Base-by-base conservation (phyloP, 2,329 filamentous ascomycete species). In the Stagonosporopsis rhizophila region DNA sequence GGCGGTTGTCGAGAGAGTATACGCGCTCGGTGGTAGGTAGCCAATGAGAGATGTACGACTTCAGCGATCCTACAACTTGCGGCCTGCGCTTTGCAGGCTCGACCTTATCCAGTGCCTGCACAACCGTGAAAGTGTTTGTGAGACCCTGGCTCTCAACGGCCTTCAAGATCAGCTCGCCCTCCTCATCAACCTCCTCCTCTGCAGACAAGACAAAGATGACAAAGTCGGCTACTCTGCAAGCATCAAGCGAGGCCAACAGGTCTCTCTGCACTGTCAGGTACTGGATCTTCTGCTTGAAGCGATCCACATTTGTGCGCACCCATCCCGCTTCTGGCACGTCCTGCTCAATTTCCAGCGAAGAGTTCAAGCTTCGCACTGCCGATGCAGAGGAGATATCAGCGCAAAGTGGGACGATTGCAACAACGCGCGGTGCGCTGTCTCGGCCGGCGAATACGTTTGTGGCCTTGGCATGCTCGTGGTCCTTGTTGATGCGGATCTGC, bases 231-330 rank as follows among this genome's bases (percentile, higher is more conserved):
- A 92, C 84, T 52, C 92, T 87, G 59, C 92, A 92, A 35, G 92
- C 92, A 77, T 99, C 93, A 54, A 98, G 78, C 50, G 90, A 91
- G 32, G 87, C 85, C 19, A 90, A 82, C 15, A 98, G 77, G 61
- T 96, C 89, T 52, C 89, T 83, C 66, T 87, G 85, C 0, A 89
- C 81, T 0, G 91, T 86, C 8, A 97, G 77, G 73, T 96, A 99
- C 76, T 96, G 89, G 12, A 99, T 76, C 71, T 90, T 96, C 75
- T 98, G 94, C 81, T 96, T 96, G 82, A 98, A 99, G 28, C 95
- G 86, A 59, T 96, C 92, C 67, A 98, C 82, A 7, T 87, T 82
- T 25, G 92, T 87, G 53, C 86, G 86, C 50, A 86, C 82, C 58
- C 81, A 78, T 48, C 83, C 85, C 59, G 84, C 81, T 35, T 85